Percentiles rank a stretch among this genome's conserved stretches.
These are phyloP conservation scores for Peniophora sp. DNA, from an alignment of 1,284 basidiomycete genomes.

Conservation along the genomic window DNA sequence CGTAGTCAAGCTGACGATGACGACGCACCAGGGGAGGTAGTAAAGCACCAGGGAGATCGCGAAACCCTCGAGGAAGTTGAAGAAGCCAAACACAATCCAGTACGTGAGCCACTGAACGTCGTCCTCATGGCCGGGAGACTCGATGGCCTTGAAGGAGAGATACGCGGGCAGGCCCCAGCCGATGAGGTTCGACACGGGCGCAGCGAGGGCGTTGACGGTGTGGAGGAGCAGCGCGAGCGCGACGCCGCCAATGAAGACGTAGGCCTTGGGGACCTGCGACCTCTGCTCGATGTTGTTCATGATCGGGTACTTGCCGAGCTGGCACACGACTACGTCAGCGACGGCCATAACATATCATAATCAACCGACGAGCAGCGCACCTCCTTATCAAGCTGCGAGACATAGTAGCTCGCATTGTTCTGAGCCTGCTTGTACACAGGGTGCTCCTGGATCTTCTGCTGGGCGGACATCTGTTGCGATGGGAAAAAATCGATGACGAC, in stretches of 20 bases:
- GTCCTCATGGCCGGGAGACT: conserved; percentile 63
- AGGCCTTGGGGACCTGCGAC: conserved; percentile 91
- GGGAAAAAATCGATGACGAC: neutral
- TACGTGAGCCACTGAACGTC: conserved; percentile 87
- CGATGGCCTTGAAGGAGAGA: conserved; percentile 81
- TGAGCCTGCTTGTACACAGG: conserved; percentile 76
- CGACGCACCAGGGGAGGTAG: conserved; percentile 63
- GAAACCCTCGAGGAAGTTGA: conserved; percentile 80
- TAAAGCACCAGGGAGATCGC: conserved; percentile 69
- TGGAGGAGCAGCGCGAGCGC: conserved; percentile 62
- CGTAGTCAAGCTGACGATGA: neutral
- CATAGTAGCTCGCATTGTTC: conserved; percentile 69
- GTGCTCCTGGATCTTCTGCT: conserved; percentile 76
- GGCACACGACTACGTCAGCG: conserved; percentile 11
- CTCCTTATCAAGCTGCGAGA: conserved; percentile 90
- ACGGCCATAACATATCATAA: neutral
- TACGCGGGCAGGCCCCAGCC: conserved; percentile 82
- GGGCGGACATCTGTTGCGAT: conserved; percentile 55
- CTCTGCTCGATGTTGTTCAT: conserved; percentile 81
- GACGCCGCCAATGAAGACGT: conserved; percentile 74
- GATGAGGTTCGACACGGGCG: conserved; percentile 77
- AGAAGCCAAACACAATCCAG: conserved; percentile 82
- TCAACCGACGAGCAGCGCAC: conserved; percentile 35
- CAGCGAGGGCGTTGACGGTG: conserved; percentile 76
- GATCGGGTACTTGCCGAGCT: conserved; percentile 90